Percentiles rank a stretch among this genome's conserved stretches.
These are phyloP conservation scores for Eucalyptus sp. DNA, from an alignment of 345 rosid genomes.

Conservation along the genomic window DNA sequence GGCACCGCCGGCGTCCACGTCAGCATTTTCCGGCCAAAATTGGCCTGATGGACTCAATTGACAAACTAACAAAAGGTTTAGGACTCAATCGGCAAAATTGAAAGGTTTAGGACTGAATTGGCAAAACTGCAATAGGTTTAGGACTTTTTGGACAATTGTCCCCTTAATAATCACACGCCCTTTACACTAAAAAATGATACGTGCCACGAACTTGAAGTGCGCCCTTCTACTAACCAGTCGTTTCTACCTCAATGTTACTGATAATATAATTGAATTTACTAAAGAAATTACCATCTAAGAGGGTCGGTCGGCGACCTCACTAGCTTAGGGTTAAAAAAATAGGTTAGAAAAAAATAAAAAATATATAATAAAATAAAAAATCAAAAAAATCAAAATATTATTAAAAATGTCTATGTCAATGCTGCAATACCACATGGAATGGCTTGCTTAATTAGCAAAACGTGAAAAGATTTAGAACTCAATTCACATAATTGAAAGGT, in stretches of 20 bases:
- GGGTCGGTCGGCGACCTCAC: rapidly evolving
- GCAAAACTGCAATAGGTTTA: too few species aligned
- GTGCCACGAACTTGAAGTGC: neutral
- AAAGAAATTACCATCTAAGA: neutral
- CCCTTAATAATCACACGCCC: neutral
- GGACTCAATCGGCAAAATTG: too few species aligned
- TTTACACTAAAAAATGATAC: neutral
- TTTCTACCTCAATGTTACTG: neutral
- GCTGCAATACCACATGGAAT: rapidly evolving
- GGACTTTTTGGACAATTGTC: too few species aligned
- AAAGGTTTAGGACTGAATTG: too few species aligned
- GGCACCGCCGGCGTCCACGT: too few species aligned
- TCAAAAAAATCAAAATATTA: too few species aligned
- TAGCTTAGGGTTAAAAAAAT: neutral
- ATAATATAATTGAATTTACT: neutral
- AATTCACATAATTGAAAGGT: too few species aligned
- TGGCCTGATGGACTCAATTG: too few species aligned
- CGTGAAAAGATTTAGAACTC: too few species aligned
- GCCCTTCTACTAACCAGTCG: neutral
- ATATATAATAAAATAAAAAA: too few species aligned
- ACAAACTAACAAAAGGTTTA: too few species aligned
- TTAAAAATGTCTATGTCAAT: rapidly evolving
- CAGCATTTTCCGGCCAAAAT: too few species aligned
- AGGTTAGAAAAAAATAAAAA: neutral
- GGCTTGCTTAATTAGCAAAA: rapidly evolving